Percentiles rank a stretch among this genome's conserved stretches.
Conservation (phyloP, 78 protist species). For the Creolimax fragrantissima region DNA sequence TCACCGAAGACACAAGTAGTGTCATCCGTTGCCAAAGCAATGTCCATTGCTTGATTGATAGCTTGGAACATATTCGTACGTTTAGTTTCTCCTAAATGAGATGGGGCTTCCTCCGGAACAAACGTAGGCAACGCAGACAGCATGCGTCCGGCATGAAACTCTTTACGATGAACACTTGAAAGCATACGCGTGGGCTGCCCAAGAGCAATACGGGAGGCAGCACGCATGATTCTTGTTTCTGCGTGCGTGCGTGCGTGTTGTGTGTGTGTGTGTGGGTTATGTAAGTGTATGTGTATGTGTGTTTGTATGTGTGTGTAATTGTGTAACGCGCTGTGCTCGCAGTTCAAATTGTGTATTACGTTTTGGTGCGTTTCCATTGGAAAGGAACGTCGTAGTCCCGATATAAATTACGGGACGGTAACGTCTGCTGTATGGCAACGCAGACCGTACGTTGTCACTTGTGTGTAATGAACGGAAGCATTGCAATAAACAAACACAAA, state of each 20-base stretch:
- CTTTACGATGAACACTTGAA: background rate
- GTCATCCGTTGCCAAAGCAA: conserved; percentile 44
- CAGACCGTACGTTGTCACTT: too few species aligned
- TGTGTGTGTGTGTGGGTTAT: background rate
- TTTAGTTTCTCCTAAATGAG: conserved; percentile 22
- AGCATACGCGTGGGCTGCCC: background rate
- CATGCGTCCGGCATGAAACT: background rate
- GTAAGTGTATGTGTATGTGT: background rate
- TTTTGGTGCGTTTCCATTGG: too few species aligned
- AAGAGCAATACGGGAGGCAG: background rate
- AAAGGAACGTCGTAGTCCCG: too few species aligned
- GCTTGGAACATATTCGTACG: conserved; percentile 67
- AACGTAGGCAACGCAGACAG: background rate
- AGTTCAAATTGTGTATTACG: too few species aligned
- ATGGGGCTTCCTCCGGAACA: background rate
- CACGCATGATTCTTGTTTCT: background rate
- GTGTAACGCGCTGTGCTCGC: background rate
- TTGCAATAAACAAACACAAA: too few species aligned
- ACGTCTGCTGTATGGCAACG: too few species aligned
- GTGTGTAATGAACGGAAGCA: too few species aligned
- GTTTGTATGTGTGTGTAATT: background rate
- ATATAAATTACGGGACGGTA: too few species aligned
- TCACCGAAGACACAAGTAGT: conserved; percentile 81
- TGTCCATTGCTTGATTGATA: conserved; percentile 71
- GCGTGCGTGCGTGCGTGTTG: background rate